These are phyloP conservation scores for Ottelia alismoides DNA, from an alignment of 106 monocot species.

Conservation along the genomic window DNA sequence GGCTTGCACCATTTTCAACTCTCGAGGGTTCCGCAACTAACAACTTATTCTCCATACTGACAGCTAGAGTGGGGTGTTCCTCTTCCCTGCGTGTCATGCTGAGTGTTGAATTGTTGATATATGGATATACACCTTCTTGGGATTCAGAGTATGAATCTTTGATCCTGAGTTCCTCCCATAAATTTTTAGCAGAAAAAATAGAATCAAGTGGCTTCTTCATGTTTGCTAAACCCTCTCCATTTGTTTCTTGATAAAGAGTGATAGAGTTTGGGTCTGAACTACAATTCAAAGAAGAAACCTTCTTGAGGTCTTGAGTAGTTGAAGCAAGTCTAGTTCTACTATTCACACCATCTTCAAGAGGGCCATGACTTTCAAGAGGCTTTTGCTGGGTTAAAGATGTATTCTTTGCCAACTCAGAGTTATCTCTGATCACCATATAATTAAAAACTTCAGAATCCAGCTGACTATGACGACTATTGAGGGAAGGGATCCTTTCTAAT, in stretches of 20 bases:
- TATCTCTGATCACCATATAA: neutral
- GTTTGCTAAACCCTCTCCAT: conserved; percentile 1
- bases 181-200: conserved; percentile 11
- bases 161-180: conserved; percentile 15
- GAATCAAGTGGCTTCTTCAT: conserved; percentile 6
- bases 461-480: neutral
- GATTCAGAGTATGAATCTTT: conserved; percentile 7
- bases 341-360: neutral
- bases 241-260: conserved; percentile 8
- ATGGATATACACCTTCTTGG: conserved; percentile 4
- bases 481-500: neutral
- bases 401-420: neutral
- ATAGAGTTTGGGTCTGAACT: conserved; percentile 10
- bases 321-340: neutral
- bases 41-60: too few species aligned
- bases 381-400: neutral
- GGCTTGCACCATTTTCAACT: too few species aligned
- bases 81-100: too few species aligned
- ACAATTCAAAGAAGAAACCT: conserved; percentile 14
- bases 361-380: neutral
- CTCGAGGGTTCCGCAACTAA: too few species aligned
- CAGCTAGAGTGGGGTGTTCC: too few species aligned
- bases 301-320: conserved; percentile 10
- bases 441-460: neutral
- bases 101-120: too few species aligned